Evolutionary conservation across 768 basidiomycete genomes (phyloP), one percentile per base, ranked within the genome.

Genomic region (Butyriboletus loyo): DNA sequence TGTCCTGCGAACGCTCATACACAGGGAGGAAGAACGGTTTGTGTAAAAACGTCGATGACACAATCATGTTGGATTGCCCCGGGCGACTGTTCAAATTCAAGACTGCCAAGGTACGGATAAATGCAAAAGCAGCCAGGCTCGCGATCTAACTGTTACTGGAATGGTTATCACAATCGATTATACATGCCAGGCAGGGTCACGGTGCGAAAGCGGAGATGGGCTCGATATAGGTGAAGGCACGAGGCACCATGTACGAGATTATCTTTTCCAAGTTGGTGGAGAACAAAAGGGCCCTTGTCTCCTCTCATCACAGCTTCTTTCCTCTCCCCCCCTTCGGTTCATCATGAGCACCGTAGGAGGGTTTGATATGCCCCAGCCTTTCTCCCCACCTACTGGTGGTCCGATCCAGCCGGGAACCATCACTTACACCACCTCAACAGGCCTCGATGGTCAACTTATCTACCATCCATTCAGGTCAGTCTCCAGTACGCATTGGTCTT

Each of bases 401-500:
- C 77, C 81, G 66, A 83, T 88, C 50, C 72, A 75, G 32, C 78
- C 86, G 31, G 87, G 87, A n/a, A 71, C 86, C 34, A 75, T 86
- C 61, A 88, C 86, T 21, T 90, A 88, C 57, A 87, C 87, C 1
- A 87, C 86, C 11, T 77, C 82, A 1, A 77, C 73, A 1, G 76
- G 76, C 3, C 72, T 79, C 34, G 83, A 89, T 72, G 89, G 89
- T 17, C 74, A 77, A 55, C 50, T 80, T 28, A 64, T 77, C 49
- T 91, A 91, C 65, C 85, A 89, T 62, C 78, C 83, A 13, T 91
- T 89, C 81, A 89, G 75, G 88, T 87, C 61, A 56, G 82, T 71
- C 31, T 41, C 42, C 48, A 42, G 13, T 22, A 9, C 34, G 9
- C 47, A 22, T 43, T 13, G 50, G 15, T 43, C 35, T 30, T 45